Evolutionary conservation across 2,329 filamentous ascomycete genomes (phyloP), one percentile per base, ranked within the genome.

Genomic region (Fusarium guadeloupense): DNA sequence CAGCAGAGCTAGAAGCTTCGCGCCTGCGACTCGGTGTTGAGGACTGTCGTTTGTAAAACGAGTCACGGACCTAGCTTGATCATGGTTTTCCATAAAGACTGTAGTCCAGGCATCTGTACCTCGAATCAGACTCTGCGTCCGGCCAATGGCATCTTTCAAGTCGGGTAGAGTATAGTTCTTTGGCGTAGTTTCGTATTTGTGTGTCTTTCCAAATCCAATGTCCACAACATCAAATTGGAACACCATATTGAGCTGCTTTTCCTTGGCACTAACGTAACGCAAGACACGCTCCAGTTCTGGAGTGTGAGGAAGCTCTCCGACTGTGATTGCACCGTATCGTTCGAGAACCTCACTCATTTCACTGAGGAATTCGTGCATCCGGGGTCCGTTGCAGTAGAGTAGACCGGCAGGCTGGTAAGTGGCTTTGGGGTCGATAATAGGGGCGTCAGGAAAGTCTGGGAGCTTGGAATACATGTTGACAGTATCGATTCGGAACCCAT

Each of bases 401-500:
- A 79, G 69, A 20, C 76, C 77, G 0, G 81, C 86, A 0, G 83
- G 82, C 65, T 89, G 86, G 53, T 77, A 79, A 19, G 72, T 72
- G 1, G 77, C 74, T 6, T 74, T 76, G 5, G 76, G 72, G 44
- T 86, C 78, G 6, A 79, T 75, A 34, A 87, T 72, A 1, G 85
- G 82, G 0, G 85, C 87, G 61, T 89, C 85, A 1, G 81, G 83
- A 49, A 87, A 84, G 1, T 76, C 77, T 5, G 81, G 80, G 0
- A 81, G 80, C 69, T 91, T 91, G 69, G 85, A 88, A 70, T 90
- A 89, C 75, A 89, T 83, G 73, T 91, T 91, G 73, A 91, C 88
- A 1, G 89, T 88, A 68, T 92, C 89, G 74, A 91, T 83, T n/a
- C 89, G 83, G 78, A 91, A 92, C 4, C 89, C 89, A 40, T 89